Evolutionary conservation across 768 basidiomycete species (phyloP), one percentile per base, ranked within the genome.

Genomic region (Pleurotus giganteus): DNA sequence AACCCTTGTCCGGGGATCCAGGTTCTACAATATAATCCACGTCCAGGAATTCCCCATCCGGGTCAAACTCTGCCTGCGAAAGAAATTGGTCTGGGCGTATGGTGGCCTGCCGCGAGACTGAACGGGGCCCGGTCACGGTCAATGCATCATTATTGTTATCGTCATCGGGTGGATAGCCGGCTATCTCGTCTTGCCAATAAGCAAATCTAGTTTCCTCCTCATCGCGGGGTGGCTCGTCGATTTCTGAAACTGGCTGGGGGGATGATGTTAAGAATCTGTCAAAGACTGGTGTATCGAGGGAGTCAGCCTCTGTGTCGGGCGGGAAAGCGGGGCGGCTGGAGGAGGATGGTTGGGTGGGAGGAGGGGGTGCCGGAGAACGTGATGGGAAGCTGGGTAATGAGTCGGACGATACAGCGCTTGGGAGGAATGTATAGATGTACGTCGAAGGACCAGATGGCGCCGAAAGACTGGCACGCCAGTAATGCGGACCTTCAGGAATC

Each of bases 361-460:
- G n/a, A 49, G 55, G 55, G 57, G 55, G 57, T 54, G 41, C 47
- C 51, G 55, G 55, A 37, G 56, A 47, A 29, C 51, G 58, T n/a
- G 65, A 59, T 26, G 74, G 63, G 55, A 73, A 70, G 26, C 61
- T 53, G 51, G 65, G 70, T 24, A 63, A 58, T 2, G 71, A 73
- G 27, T 64, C 63, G 31, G 71, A 70, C 4, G 77, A 69, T 26
- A 80, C 78, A 6, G 74, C 68, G 43, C 70, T 60, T 9, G 75
- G 64, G 61, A 84, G 82, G 63, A 82, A 81, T 2, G 78, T 76
- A 53, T 79, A 78, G 46, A 77, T 63, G 41, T 65, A 64, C 37
- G 54, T 37, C 2, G 54, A 41, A 23, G 44, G 23, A 17, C 5
- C 8, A 17, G 41, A 46, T 4, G 60, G 27, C 11, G 58, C 53